These are phyloP conservation scores for Murraya paniculata DNA, from an alignment of 345 rosid genomes.

Conservation along the genomic window DNA sequence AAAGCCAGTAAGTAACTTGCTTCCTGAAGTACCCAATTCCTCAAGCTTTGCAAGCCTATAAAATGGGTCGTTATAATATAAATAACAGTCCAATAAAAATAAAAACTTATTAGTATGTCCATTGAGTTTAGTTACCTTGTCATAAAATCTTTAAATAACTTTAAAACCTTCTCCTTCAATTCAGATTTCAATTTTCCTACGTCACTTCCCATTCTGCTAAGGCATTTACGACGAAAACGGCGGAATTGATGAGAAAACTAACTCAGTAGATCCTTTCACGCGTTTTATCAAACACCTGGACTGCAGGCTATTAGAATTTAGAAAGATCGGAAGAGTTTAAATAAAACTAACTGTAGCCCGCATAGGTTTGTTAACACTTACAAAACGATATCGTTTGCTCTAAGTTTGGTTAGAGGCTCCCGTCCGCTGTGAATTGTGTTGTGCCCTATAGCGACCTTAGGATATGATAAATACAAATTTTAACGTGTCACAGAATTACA, in stretches of 20 bases:
- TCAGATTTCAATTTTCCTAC: slow-evolving; percentile 24
- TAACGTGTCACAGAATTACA: background rate
- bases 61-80: background rate
- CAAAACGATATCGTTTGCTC: background rate
- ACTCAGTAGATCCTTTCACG: background rate
- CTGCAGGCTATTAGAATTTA: background rate
- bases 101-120: background rate
- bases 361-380: too few species aligned
- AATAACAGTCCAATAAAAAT: background rate
- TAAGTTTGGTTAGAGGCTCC: background rate
- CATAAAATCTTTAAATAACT: slow-evolving; percentile 49
- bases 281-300: background rate
- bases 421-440: too few species aligned
- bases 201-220: slow-evolving; percentile 8
- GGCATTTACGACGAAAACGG: background rate
- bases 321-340: too few species aligned
- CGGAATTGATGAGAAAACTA: background rate
- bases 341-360: too few species aligned
- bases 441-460: background rate
- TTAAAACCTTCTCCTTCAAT: slow-evolving; percentile 27
- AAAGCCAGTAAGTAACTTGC: slow-evolving; percentile 45
- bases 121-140: slow-evolving; percentile 31
- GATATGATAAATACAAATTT: background rate
- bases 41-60: slow-evolving; percentile 60
- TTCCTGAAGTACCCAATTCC: slow-evolving; percentile 44